Percentiles rank a stretch among this genome's conserved stretches.
These are phyloP conservation scores for Penicillium samsonianum DNA, from an alignment of 495 filamentous ascomycete genomes.

Conservation along the genomic window DNA sequence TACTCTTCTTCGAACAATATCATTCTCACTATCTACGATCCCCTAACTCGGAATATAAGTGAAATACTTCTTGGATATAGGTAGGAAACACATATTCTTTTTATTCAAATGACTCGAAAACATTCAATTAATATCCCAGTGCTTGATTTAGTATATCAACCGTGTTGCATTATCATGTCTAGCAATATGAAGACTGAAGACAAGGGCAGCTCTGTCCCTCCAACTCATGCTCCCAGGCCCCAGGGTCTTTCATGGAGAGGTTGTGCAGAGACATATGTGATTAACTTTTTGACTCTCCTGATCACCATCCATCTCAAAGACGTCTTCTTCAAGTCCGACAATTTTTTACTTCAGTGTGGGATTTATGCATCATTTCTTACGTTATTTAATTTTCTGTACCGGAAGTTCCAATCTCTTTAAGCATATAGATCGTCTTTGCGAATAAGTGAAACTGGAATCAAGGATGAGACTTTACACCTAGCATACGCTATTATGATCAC, in stretches of 20 bases:
- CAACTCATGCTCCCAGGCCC: background rate
- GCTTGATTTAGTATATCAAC: background rate
- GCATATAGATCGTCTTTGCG: background rate
- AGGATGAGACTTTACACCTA: background rate
- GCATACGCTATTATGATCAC: background rate
- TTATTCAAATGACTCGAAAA: background rate
- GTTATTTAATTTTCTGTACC: background rate
- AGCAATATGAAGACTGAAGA: background rate
- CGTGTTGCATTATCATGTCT: background rate
- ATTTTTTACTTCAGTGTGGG: background rate
- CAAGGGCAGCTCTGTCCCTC: constrained; percentile 2
- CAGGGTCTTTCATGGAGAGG: constrained; percentile 1
- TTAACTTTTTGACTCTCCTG: background rate
- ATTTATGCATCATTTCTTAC: constrained; percentile 1
- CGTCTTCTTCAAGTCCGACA: background rate
- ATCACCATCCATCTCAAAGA: background rate
- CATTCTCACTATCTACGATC: background rate
- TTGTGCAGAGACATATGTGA: background rate
- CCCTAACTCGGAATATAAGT: background rate
- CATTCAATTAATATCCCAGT: background rate
- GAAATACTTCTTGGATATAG: background rate
- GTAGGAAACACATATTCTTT: background rate
- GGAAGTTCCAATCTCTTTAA: background rate
- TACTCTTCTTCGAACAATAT: background rate
- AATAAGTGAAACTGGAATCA: background rate